Percentiles rank a stretch among this genome's conserved stretches.
Conservation (phyloP, 2,329 filamentous ascomycete species). For the Sporothrix curviconia region DNA sequence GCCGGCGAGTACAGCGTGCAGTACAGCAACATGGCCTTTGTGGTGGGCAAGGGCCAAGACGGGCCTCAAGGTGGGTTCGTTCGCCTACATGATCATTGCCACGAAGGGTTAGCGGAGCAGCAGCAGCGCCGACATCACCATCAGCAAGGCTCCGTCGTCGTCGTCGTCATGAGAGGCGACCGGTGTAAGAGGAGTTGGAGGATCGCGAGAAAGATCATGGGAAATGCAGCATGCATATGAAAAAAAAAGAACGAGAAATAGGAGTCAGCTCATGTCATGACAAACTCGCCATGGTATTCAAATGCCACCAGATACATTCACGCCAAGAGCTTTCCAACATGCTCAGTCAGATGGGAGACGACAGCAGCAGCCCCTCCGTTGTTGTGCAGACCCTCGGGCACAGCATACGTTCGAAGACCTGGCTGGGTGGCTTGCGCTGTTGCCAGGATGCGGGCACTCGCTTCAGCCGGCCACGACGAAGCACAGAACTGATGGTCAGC, state of each 20-base stretch:
- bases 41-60: slow-evolving; percentile 46
- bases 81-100: slow-evolving; percentile 44
- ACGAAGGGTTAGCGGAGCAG: slow-evolving; percentile 39
- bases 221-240: too few species aligned
- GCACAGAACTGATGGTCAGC: slow-evolving; percentile 7
- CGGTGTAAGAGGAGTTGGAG: too few species aligned
- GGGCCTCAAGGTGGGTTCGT: slow-evolving; percentile 33
- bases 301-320: too few species aligned
- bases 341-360: slow-evolving; percentile 1
- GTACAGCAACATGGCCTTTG: slow-evolving; percentile 42
- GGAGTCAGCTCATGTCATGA: too few species aligned
- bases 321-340: not conserved
- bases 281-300: too few species aligned
- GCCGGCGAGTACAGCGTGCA: slow-evolving; percentile 34
- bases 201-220: too few species aligned
- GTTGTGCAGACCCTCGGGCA: slow-evolving; percentile 7
- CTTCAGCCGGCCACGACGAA: slow-evolving; percentile 11
- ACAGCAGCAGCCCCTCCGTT: slow-evolving; percentile 8
- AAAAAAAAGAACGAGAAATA: too few species aligned
- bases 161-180: too few species aligned
- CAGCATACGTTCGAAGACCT: slow-evolving; percentile 4
- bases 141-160: too few species aligned
- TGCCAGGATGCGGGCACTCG: slow-evolving; percentile 5
- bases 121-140: slow-evolving; percentile 26
- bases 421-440: not conserved